Evolutionary conservation across 2,329 filamentous ascomycete species (phyloP).

Genomic region (Didymella sp.): DNA sequence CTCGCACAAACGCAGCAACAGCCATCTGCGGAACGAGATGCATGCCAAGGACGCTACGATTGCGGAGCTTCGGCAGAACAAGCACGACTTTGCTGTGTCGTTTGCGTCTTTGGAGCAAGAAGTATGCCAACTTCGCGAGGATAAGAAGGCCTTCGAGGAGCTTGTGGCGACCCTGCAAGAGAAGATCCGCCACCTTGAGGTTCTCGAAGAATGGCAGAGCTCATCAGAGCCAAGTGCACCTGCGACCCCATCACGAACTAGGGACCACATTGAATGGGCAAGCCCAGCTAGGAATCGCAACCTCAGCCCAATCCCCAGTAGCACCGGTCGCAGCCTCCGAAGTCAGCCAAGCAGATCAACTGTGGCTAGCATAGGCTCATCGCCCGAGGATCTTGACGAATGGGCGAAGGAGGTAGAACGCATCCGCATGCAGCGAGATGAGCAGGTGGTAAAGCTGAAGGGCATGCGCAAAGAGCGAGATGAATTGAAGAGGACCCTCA

Average conservation of each 20-base stretch:
- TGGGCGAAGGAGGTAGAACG: conserved; percentile 47
- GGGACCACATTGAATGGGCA: conserved; percentile 23
- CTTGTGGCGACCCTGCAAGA: conserved; percentile 42
- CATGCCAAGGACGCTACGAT: conserved; percentile 38
- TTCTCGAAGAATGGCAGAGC: conserved; percentile 33
- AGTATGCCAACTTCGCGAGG: conserved; percentile 35
- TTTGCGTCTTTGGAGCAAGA: conserved; percentile 42
- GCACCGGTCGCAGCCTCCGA: conserved; percentile 19
- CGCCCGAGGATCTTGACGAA: conserved; percentile 30
- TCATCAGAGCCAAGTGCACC: conserved; percentile 16
- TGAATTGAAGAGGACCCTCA: conserved; percentile 42
- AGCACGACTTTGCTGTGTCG: conserved; percentile 32
- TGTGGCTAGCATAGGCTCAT: conserved; percentile 26
- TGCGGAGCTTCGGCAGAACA: conserved; percentile 34
- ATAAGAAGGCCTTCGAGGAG: conserved; percentile 42
- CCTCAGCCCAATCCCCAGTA: conserved; percentile 17
- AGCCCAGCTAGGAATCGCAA: conserved; percentile 18
- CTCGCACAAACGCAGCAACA: conserved; percentile 16
- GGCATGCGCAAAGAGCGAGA: conserved; percentile 41
- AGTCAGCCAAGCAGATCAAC: conserved; percentile 29
- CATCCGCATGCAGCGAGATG: conserved; percentile 43
- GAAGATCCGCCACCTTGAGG: conserved; percentile 39
- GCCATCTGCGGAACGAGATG: conserved; percentile 28
- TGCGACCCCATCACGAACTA: conserved; percentile 11
- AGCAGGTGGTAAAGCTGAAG: conserved; percentile 43